Percentiles rank a stretch among this genome's conserved stretches.
phyloP scores from a whole-genome alignment of 345 rosid genomes.

The Citrus sinensis region DNA sequence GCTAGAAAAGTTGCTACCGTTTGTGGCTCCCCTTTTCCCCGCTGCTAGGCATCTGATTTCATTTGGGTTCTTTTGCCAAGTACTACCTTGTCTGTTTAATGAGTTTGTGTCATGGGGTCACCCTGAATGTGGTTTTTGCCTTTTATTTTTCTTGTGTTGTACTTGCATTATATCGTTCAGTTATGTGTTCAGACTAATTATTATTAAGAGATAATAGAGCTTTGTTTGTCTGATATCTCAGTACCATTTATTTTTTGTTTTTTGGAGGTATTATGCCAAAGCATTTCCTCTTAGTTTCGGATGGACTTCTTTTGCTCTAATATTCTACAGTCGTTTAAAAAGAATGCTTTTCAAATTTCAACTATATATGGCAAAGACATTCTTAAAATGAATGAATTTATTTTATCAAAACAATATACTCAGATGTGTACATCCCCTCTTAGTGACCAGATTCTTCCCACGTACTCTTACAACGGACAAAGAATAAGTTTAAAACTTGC shows the following conservation, averaged over 20 bases:
- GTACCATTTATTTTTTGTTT: background rate
- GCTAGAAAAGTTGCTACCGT: constrained; percentile 24
- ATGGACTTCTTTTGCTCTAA: too few relatives aligned
- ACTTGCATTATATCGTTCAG: background rate
- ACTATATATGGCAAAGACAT: too few relatives aligned
- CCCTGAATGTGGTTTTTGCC: background rate
- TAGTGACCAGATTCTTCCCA: background rate
- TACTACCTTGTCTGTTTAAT: too few relatives aligned
- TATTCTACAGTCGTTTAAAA: too few relatives aligned
- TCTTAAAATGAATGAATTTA: too few relatives aligned
- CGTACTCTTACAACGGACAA: background rate
- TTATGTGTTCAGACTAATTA: background rate
- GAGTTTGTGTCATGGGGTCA: background rate
- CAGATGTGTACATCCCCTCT: background rate
- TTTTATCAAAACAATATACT: background rate
- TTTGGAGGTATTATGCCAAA: background rate
- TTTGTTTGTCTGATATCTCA: background rate
- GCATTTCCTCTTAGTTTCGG: background rate
- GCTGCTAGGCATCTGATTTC: background rate
- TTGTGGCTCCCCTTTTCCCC: constrained; percentile 23
- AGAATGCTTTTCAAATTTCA: too few relatives aligned
- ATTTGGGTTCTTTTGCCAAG: too few relatives aligned
- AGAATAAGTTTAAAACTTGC: background rate
- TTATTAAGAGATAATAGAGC: background rate
- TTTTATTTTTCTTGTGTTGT: background rate